A percentile compares a stretch with the other conserved stretches of the same genome.
Evolutionary conservation across 2,329 filamentous ascomycete genomes (phyloP).

Genomic region (Aspergillus puulaauensis): DNA sequence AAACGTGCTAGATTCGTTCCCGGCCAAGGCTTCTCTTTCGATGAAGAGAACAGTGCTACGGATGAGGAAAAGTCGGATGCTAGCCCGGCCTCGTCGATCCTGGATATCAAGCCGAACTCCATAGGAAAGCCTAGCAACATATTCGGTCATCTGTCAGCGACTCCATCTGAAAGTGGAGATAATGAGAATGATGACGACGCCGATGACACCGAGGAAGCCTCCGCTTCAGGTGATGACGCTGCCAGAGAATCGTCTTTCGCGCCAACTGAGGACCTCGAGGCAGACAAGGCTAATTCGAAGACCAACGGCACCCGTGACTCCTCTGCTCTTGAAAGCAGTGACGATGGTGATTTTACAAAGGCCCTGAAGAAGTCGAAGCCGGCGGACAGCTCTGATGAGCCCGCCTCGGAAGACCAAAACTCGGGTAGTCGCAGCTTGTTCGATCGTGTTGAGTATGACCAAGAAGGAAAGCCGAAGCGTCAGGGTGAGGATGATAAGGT

Average conservation of each 20-base stretch:
- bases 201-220: constrained; percentile 28
- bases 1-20: constrained; percentile 32
- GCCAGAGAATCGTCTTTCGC: constrained; percentile 18
- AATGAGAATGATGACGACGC: constrained; percentile 26
- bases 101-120: constrained; percentile 28
- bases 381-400: constrained; percentile 10
- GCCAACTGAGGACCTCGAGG: constrained; percentile 14
- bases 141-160: constrained; percentile 37
- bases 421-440: constrained; percentile 36
- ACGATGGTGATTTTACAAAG: constrained; percentile 24
- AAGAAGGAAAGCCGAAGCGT: constrained; percentile 27
- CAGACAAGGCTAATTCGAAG: constrained; percentile 12
- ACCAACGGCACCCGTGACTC: constrained; percentile 8
- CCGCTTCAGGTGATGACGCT: constrained; percentile 21
- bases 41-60: constrained; percentile 19
- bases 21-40: constrained; percentile 35
- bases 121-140: constrained; percentile 33
- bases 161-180: constrained; percentile 26
- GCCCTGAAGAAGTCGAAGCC: constrained; percentile 23
- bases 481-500: constrained; percentile 19
- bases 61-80: constrained; percentile 22
- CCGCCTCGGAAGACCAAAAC: constrained; percentile 16
- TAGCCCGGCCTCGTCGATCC: constrained; percentile 20
- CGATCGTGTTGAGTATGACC: constrained; percentile 31
- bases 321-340: constrained; percentile 21